Conservation (phyloP, 2,329 filamentous ascomycete genomes). For the Lecanicillium sp. region DNA sequence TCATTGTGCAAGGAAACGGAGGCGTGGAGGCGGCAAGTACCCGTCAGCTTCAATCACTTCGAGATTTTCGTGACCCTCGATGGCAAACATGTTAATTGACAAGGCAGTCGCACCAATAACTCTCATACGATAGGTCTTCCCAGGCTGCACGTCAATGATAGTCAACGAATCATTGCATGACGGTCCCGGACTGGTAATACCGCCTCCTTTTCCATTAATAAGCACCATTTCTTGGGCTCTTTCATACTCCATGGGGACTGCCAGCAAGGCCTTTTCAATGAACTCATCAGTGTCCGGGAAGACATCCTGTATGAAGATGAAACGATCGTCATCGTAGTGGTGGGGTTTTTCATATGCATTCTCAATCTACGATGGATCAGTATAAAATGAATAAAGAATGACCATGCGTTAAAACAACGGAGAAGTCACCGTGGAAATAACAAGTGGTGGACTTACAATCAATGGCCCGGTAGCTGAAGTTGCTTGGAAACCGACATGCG, state of each 20-base stretch:
- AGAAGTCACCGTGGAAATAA: too few species aligned
- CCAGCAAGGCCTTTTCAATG: constrained; percentile 42
- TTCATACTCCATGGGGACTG: constrained; percentile 39
- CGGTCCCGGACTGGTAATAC: constrained; percentile 1
- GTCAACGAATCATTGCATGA: constrained; percentile 32
- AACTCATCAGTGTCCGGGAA: constrained; percentile 45
- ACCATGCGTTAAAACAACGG: not conserved
- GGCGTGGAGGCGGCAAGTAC: constrained; percentile 10
- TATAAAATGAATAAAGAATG: not conserved
- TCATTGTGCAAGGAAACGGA: not conserved
- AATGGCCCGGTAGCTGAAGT: constrained; percentile 49
- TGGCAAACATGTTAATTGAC: constrained; percentile 43
- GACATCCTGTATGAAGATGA: constrained; percentile 48
- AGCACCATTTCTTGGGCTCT: constrained; percentile 29
- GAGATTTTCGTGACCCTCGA: constrained; percentile 49
- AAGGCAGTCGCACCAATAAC: constrained; percentile 51
- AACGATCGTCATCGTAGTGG: constrained; percentile 53
- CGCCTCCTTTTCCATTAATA: constrained; percentile 43
- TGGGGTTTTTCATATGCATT: constrained; percentile 38
- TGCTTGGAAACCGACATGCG: constrained; percentile 56
- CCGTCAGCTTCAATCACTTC: constrained; percentile 55
- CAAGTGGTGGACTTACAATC: constrained; percentile 32
- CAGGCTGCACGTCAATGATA: constrained; percentile 51
- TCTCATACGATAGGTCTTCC: constrained; percentile 53
- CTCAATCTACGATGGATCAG: constrained; percentile 19